Percentiles rank a stretch among this genome's conserved stretches.
Conservation (phyloP, 2,329 filamentous ascomycete species). For the Lachnellula subtilissima region DNA sequence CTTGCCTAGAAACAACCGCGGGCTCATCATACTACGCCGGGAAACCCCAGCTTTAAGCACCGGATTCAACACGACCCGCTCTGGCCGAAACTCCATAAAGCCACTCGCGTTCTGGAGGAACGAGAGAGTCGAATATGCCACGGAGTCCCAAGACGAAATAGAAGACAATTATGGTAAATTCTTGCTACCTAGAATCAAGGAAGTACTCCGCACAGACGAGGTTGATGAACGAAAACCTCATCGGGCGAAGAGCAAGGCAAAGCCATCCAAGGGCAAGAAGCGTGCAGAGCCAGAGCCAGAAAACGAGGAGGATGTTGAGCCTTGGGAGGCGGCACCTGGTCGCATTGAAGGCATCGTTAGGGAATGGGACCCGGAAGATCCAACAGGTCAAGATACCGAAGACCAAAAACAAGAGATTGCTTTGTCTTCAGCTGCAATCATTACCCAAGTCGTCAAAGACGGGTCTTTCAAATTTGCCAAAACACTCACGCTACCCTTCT, state of each 20-base stretch:
- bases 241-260: conserved; percentile 23
- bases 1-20: conserved; percentile 41
- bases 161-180: conserved; percentile 50
- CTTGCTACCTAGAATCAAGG: conserved; percentile 66
- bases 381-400: conserved; percentile 48
- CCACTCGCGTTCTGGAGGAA: conserved; percentile 85
- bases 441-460: conserved; percentile 54
- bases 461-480: conserved; percentile 85
- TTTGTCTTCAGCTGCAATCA: conserved; percentile 44
- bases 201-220: conserved; percentile 71
- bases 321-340: conserved; percentile 68
- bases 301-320: conserved; percentile 54
- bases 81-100: conserved; percentile 70
- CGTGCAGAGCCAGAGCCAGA: conserved; percentile 25
- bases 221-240: conserved; percentile 37
- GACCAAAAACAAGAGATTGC: conserved; percentile 53
- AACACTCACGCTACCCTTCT: conserved; percentile 76
- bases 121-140: conserved; percentile 63
- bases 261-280: conserved; percentile 40
- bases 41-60: conserved; percentile 37
- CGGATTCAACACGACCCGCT: conserved; percentile 57
- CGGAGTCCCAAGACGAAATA: conserved; percentile 45
- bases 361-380: conserved; percentile 59
- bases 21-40: conserved; percentile 45
- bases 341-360: conserved; percentile 59